Conservation (phyloP, 1,284 basidiomycete species). For the Ganoderma resinaceum region DNA sequence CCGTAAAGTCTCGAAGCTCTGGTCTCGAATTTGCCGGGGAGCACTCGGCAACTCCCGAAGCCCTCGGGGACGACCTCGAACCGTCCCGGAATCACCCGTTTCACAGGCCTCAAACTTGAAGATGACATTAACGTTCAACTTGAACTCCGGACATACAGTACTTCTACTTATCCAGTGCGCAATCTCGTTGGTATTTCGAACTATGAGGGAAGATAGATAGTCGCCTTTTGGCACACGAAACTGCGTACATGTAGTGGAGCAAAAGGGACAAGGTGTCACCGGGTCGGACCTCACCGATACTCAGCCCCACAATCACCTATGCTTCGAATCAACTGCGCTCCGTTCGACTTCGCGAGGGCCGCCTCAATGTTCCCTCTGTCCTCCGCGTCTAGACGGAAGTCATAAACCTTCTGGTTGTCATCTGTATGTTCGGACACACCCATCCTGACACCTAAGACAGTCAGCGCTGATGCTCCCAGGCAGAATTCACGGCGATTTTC, state of each 20-base stretch:
- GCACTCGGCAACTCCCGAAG: background rate
- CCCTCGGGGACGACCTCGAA: background rate
- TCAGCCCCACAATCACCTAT: conserved; percentile 87
- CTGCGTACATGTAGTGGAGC: background rate
- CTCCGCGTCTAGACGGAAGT: conserved; percentile 58
- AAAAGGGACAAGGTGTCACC: background rate
- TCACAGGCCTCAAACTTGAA: background rate
- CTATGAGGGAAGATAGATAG: background rate
- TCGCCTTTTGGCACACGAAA: background rate
- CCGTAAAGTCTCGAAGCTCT: background rate
- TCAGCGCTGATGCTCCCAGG: conserved; percentile 12
- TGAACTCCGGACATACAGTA: background rate
- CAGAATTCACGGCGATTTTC: background rate
- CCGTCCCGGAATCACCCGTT: background rate
- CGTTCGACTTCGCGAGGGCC: conserved; percentile 65
- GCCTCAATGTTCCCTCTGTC: conserved; percentile 69
- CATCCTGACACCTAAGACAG: conserved; percentile 65
- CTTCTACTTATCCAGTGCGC: background rate
- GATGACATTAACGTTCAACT: background rate
- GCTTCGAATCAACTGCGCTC: conserved; percentile 63
- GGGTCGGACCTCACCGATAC: conserved; percentile 57
- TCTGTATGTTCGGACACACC: conserved; percentile 78
- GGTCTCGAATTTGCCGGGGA: background rate
- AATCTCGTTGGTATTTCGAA: background rate
- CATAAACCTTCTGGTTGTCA: conserved; percentile 71